Evolutionary conservation across 2,329 filamentous ascomycete species (phyloP), one percentile per base, ranked within the genome.

Genomic region (Sphaerulina musiva): DNA sequence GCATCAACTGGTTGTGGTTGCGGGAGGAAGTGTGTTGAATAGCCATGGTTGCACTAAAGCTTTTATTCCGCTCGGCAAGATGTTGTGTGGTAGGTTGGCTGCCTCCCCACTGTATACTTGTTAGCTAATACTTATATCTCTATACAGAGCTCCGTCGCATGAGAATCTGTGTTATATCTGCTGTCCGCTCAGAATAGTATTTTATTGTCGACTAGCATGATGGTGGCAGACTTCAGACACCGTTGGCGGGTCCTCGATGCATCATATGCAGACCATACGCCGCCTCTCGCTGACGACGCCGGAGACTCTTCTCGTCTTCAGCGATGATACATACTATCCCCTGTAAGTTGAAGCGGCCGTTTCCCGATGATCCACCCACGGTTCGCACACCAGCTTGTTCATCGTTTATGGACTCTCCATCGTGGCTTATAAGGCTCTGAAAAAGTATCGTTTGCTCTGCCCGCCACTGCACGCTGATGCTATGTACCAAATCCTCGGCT

Each of bases 21-120:
- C 31, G 26, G 42, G 14, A 29, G 31, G 34, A 31, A 20, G 20
- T 20, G 6, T 44, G 29, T 6, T 50, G 39, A 17, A 31, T 36
- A 45, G 41, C 48, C 48, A 51, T 46, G 48, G 48, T 44, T 51
- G 40, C 26, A n/a, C 9, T 38, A 34, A 51, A 51, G 14, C 42
- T 51, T 43, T 14, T 20, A 26, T 42, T 23, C 17, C 38, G 10
- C 20, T 39, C 32, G 32, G n/a, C 10, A 11, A 38, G 4, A 12
- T 7, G 34, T 38, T 38, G 10, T 38, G 34, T 38, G 34, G 14
- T 17, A 17, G 14, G 34, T 38, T 9, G 34, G 12, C 12, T n/a
- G 5, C 34, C 6, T 38, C 10, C 32, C 12, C 34, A n/a, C 34
- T 38, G 34, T 38, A 38, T 38, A 38, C 4, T 11, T 11, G 34